Percentiles rank a stretch among this genome's conserved stretches.
Conservation (phyloP, 805 yeast genomes). For the Yamadazyma takamatsuzukensis region DNA sequence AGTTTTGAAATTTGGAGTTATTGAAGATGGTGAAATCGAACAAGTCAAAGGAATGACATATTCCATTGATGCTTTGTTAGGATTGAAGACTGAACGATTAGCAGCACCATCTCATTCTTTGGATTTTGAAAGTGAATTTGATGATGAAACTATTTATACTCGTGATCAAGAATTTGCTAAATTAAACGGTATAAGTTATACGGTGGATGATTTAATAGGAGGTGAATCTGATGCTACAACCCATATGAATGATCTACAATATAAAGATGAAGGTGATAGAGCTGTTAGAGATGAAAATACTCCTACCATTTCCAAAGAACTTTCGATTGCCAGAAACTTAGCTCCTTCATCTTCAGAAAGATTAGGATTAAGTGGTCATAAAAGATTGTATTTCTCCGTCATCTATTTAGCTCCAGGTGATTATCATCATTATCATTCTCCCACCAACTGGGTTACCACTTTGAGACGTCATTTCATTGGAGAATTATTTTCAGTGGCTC, state of each 20-base stretch:
- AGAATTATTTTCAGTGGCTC: slow-evolving; percentile 92
- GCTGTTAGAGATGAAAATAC: slow-evolving; percentile 30
- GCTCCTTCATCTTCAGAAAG: slow-evolving; percentile 29
- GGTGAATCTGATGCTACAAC: slow-evolving; percentile 31
- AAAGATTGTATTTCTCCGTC: slow-evolving; percentile 78
- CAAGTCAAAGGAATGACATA: slow-evolving; percentile 97
- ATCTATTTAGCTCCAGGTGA: slow-evolving; percentile 98
- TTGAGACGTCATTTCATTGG: slow-evolving; percentile 94
- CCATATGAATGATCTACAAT: slow-evolving; percentile 46
- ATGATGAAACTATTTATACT: slow-evolving; percentile 41
- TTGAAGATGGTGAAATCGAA: slow-evolving; percentile 82
- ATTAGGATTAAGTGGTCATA: slow-evolving; percentile 35
- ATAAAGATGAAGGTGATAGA: slow-evolving; percentile 68
- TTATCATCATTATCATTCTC: slow-evolving; percentile 95
- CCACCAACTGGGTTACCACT: slow-evolving; percentile 93
- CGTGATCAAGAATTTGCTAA: slow-evolving; percentile 74
- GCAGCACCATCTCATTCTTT: slow-evolving; percentile 56
- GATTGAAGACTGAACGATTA: slow-evolving; percentile 46
- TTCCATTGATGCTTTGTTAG: slow-evolving; percentile 82
- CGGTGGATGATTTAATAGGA: slow-evolving; percentile 66
- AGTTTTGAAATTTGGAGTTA: slow-evolving; percentile 77
- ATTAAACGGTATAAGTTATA: slow-evolving; percentile 68
- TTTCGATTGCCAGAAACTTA: slow-evolving; percentile 40
- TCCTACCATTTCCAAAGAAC: slow-evolving; percentile 30
- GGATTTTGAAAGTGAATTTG: slow-evolving; percentile 39